A percentile compares a stretch with the other conserved stretches of the same genome.
These are phyloP conservation scores for Suillus hirtellus DNA, from an alignment of 768 basidiomycete species.

Conservation along the genomic window DNA sequence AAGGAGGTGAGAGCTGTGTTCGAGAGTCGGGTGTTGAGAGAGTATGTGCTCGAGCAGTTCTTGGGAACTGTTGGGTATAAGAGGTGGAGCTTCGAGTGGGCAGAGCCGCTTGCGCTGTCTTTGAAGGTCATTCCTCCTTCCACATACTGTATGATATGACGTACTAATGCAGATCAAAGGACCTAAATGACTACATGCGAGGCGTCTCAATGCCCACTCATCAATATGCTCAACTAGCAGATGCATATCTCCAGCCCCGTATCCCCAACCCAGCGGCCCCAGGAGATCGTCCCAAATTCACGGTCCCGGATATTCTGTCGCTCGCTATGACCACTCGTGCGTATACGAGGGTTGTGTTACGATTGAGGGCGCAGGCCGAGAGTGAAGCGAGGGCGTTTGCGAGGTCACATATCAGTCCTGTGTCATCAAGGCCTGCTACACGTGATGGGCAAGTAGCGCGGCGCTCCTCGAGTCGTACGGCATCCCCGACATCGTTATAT, in stretches of 20 bases:
- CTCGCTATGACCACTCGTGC: conserved; percentile 67
- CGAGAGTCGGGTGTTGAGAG: conserved; percentile 51
- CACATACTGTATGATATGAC: background rate
- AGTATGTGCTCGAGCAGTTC: conserved; percentile 68
- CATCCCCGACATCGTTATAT: conserved; percentile 54
- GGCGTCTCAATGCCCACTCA: conserved; percentile 77
- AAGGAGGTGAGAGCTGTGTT: conserved; percentile 55
- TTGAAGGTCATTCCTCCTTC: conserved; percentile 50
- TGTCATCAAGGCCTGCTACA: conserved; percentile 1
- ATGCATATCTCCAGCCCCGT: conserved; percentile 55
- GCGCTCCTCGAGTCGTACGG: conserved; percentile 56
- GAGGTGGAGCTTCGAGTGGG: conserved; percentile 55
- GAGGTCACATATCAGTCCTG: conserved; percentile 14
- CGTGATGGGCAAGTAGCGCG: conserved; percentile 1
- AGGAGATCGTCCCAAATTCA: conserved; percentile 36
- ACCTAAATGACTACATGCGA: conserved; percentile 77
- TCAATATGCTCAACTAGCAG: conserved; percentile 64
- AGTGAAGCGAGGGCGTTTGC: conserved; percentile 40
- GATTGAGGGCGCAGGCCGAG: conserved; percentile 79
- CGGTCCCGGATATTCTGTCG: conserved; percentile 45
- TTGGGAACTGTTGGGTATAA: conserved; percentile 71
- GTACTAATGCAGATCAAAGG: conserved; percentile 43
- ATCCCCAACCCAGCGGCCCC: conserved; percentile 27
- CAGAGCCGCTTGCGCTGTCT: conserved; percentile 64
- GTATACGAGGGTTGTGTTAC: conserved; percentile 77